Conservation (phyloP, 2,329 filamentous ascomycete genomes). For the Monosporascus cannonballus region DNA sequence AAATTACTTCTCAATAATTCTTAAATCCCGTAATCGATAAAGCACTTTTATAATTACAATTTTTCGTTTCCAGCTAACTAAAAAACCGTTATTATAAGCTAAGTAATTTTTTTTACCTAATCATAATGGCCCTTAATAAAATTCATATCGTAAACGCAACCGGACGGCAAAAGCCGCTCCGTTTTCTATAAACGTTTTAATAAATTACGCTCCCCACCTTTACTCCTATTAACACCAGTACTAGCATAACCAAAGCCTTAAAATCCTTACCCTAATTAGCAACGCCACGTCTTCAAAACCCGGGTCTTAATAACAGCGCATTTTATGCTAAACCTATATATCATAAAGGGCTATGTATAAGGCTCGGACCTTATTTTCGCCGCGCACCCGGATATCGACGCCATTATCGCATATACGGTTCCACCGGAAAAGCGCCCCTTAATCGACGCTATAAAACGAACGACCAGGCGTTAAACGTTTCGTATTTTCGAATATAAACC, state of each 20-base stretch:
- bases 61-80: too few relatives aligned
- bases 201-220: slow-evolving; percentile 9
- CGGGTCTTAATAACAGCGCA: slow-evolving; percentile 15
- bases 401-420: slow-evolving; percentile 29
- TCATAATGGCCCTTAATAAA: too few relatives aligned
- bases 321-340: slow-evolving; percentile 17
- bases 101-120: too few relatives aligned
- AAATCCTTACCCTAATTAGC: slow-evolving; percentile 28
- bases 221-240: slow-evolving; percentile 20
- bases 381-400: slow-evolving; percentile 22
- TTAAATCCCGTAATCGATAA: too few relatives aligned
- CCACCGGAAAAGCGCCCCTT: slow-evolving; percentile 28
- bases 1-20: too few relatives aligned
- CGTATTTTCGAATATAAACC: slow-evolving; percentile 58
- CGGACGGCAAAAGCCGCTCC: slow-evolving; percentile 28
- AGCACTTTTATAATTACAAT: too few relatives aligned
- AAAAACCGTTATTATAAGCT: too few relatives aligned
- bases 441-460: slow-evolving; percentile 23
- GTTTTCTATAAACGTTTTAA: slow-evolving; percentile 21
- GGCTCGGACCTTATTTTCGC: slow-evolving; percentile 28
- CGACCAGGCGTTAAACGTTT: slow-evolving; percentile 47
- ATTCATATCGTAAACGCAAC: slow-evolving; percentile 32
- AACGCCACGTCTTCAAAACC: slow-evolving; percentile 24
- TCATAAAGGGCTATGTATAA: slow-evolving; percentile 29
- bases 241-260: slow-evolving; percentile 12